These are phyloP conservation scores for Ustilago nuda DNA, from an alignment of 1,284 basidiomycete species.

Conservation along the genomic window DNA sequence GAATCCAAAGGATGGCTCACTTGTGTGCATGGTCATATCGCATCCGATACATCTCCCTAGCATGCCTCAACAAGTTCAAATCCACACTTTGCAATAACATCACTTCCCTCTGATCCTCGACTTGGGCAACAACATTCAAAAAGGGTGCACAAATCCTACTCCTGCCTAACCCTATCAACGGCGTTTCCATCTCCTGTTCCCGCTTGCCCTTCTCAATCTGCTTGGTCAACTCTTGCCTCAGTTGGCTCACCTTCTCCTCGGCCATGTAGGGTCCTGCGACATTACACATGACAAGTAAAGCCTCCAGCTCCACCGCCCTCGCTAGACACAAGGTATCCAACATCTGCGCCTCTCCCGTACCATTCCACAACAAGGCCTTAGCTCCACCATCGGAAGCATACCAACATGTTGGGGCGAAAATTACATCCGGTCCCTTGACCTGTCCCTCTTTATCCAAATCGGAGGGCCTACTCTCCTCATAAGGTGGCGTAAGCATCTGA, in stretches of 20 bases:
- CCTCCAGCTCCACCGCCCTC: conserved; percentile 62
- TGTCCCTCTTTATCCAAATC: conserved; percentile 42
- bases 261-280: conserved; percentile 55
- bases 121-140: conserved; percentile 49
- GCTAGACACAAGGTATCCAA: conserved; percentile 53
- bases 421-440: conserved; percentile 60
- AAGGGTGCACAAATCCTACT: conserved; percentile 61
- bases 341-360: conserved; percentile 52
- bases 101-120: conserved; percentile 50
- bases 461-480: not conserved
- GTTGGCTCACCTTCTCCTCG: conserved; percentile 10
- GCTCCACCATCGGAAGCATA: conserved; percentile 64
- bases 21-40: conserved; percentile 50
- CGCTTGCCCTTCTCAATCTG: not conserved
- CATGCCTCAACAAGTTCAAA: conserved; percentile 49
- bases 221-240: conserved; percentile 3
- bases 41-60: conserved; percentile 53
- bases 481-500: conserved; percentile 44
- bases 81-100: conserved; percentile 58
- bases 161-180: conserved; percentile 58
- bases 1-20: not conserved
- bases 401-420: conserved; percentile 68
- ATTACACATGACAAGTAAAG: conserved; percentile 65
- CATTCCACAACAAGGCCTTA: conserved; percentile 58
- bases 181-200: conserved; percentile 25